A percentile compares a stretch with the other conserved stretches of the same genome.
These are phyloP conservation scores for Lactifluus echinatus DNA, from an alignment of 768 basidiomycete species.

Conservation along the genomic window DNA sequence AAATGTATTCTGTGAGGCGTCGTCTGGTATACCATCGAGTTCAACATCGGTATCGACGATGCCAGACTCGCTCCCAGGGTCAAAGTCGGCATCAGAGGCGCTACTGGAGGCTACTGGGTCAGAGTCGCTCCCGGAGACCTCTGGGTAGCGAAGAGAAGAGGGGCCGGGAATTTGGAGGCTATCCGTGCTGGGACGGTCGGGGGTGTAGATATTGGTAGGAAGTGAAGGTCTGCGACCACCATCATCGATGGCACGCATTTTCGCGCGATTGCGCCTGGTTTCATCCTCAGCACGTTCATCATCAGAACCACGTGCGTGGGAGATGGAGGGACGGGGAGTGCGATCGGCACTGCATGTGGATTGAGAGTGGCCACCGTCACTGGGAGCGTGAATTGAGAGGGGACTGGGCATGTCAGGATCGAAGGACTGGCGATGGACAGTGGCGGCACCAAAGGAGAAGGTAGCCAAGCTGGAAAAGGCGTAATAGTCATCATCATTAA, in stretches of 20 bases:
- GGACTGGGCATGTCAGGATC: conserved; percentile 31
- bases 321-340: conserved; percentile 40
- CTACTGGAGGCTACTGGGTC: conserved; percentile 1
- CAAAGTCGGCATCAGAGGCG: conserved; percentile 12
- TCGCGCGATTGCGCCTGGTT: conserved; percentile 28
- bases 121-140: conserved; percentile 10
- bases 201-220: conserved; percentile 28
- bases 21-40: conserved; percentile 11
- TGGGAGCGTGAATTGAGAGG: conserved; percentile 23
- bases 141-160: background rate
- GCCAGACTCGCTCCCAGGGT: conserved; percentile 10
- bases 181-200: conserved; percentile 9
- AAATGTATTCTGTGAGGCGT: conserved; percentile 4
- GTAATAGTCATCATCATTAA: conserved; percentile 21
- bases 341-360: conserved; percentile 29
- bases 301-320: conserved; percentile 24
- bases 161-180: background rate
- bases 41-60: conserved; percentile 19
- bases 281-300: conserved; percentile 31
- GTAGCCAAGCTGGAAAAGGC: conserved; percentile 33
- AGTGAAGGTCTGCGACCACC: conserved; percentile 35
- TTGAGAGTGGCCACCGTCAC: conserved; percentile 16
- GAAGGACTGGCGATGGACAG: conserved; percentile 22
- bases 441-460: conserved; percentile 36
- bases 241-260: conserved; percentile 38